Evolutionary conservation across 352 stramenopile species (phyloP).

Genomic region (Aphanomyces euteiches): DNA sequence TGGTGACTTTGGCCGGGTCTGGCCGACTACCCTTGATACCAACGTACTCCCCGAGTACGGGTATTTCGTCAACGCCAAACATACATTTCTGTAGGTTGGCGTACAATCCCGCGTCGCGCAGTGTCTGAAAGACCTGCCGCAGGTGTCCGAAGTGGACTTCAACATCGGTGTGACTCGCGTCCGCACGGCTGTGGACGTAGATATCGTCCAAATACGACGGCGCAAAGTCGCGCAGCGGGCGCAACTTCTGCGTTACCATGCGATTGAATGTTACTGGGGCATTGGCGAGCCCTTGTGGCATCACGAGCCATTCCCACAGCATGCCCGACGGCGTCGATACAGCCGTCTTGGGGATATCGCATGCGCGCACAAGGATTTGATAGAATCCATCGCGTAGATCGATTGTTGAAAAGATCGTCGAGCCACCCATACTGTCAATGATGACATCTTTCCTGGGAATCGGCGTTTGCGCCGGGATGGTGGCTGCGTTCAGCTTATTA

Average conservation of each 20-base stretch:
- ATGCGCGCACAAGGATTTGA: constrained; percentile 31
- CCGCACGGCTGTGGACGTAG: constrained; percentile 34
- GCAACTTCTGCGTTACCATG: constrained; percentile 33
- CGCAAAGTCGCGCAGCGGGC: constrained; percentile 27
- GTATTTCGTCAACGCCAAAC: constrained; percentile 23
- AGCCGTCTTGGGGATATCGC: constrained; percentile 33
- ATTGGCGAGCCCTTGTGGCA: constrained; percentile 34
- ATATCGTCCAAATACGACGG: constrained; percentile 38
- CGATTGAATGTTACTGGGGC: constrained; percentile 42
- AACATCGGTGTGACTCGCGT: constrained; percentile 28
- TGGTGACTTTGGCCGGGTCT: constrained; percentile 15
- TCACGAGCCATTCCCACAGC: constrained; percentile 4
- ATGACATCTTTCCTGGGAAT: constrained; percentile 37
- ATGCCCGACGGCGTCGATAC: constrained; percentile 31
- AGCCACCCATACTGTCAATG: constrained; percentile 35
- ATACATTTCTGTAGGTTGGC: constrained; percentile 36
- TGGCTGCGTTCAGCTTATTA: constrained; percentile 42
- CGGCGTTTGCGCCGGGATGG: constrained; percentile 36
- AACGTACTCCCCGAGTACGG: constrained; percentile 35
- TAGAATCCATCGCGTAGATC: constrained; percentile 40
- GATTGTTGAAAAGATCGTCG: constrained; percentile 37
- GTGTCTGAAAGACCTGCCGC: constrained; percentile 29
- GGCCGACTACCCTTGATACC: constrained; percentile 3
- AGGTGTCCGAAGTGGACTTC: constrained; percentile 11
- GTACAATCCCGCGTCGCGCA: constrained; percentile 33